Evolutionary conservation across 768 basidiomycete species (phyloP).

Genomic region (Asterophora parasitica): DNA sequence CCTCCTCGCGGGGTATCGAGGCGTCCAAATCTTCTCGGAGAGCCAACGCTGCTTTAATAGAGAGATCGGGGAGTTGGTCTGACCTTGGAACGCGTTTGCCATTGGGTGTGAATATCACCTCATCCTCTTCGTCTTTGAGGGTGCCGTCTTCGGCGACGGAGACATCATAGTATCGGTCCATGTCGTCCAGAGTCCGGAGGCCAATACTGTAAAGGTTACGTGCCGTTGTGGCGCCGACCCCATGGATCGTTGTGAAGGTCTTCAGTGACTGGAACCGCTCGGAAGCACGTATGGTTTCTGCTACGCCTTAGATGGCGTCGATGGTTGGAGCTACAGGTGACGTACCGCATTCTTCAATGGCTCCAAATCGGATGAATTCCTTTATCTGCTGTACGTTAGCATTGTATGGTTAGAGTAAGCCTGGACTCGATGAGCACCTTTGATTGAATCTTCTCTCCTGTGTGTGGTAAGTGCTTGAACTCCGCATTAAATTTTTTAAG

Average conservation of each 20-base stretch:
- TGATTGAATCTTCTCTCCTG: conserved; percentile 46
- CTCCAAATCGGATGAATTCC: conserved; percentile 53
- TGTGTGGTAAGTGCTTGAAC: conserved; percentile 38
- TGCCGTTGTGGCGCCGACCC: conserved; percentile 71
- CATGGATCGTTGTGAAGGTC: conserved; percentile 59
- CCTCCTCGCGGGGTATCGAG: conserved; percentile 66
- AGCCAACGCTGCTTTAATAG: conserved; percentile 55
- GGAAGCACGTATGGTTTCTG: conserved; percentile 44
- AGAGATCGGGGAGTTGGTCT: conserved; percentile 25
- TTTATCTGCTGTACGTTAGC: conserved; percentile 39
- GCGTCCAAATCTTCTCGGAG: conserved; percentile 52
- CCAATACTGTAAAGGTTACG: conserved; percentile 60
- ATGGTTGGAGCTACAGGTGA: conserved; percentile 9
- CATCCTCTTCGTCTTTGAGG: conserved; percentile 6
- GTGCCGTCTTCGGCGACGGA: conserved; percentile 16
- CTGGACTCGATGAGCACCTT: conserved; percentile 34
- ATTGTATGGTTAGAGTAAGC: background rate
- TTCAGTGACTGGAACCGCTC: conserved; percentile 53
- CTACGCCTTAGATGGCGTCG: background rate
- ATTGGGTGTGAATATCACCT: conserved; percentile 30
- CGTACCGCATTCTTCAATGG: conserved; percentile 57
- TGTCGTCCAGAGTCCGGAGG: conserved; percentile 62
- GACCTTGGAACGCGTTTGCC: conserved; percentile 18
- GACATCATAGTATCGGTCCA: conserved; percentile 62
- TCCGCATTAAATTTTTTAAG: conserved; percentile 31